Evolutionary conservation across 2,329 filamentous ascomycete species (phyloP), one percentile per base, ranked within the genome.

Genomic region (Tolypocladium ophioglossoides): DNA sequence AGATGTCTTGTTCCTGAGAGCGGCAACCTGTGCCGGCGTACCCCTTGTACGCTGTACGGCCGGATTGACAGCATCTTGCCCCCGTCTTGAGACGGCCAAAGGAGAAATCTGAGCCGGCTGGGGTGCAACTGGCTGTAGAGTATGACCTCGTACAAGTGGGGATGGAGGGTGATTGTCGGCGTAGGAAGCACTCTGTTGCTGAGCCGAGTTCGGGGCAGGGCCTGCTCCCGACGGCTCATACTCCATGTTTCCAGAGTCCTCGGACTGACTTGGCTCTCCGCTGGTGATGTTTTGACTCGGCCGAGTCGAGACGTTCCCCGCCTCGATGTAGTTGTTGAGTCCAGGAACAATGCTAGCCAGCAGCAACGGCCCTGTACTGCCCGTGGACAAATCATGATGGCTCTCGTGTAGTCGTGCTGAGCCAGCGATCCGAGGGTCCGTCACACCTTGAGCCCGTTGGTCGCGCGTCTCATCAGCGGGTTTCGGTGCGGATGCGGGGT

Each of bases 91-190:
- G 65, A 73, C 70, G 61, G 79, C 73, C 71, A 85, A 65, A 58
- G 78, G 74, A 67, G 86, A 77, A 58, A 82, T 83, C 64, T 88
- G 85, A 50, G 84, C 83, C 52, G 89, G 87, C 64, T 89, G 87
- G 30, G 89, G 87, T 52, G 88, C 88, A 64, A 86, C 72, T 44
- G 86, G 86, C 38, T 84, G 85, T 51, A 84, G 80, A 62, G 91
- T 85, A 66, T 91, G 86, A 61, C 84, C 85, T 64, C 84, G 83
- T 62, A 91, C 77, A 55, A 91, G 73, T 52, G 84, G 83, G 57
- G 86, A 78, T 52, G 80, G 71, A 59, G 68, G 74, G 61, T 63
- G 67, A 48, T 58, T 62, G 50, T 68, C 64, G 57, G 62, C 56
- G 51, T 68, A 63, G 18, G 61, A 52, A 52, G 63, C 57, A 57